phyloP scores from a whole-genome alignment of 2,329 filamentous ascomycete genomes.

The Fusarium proliferatum region DNA sequence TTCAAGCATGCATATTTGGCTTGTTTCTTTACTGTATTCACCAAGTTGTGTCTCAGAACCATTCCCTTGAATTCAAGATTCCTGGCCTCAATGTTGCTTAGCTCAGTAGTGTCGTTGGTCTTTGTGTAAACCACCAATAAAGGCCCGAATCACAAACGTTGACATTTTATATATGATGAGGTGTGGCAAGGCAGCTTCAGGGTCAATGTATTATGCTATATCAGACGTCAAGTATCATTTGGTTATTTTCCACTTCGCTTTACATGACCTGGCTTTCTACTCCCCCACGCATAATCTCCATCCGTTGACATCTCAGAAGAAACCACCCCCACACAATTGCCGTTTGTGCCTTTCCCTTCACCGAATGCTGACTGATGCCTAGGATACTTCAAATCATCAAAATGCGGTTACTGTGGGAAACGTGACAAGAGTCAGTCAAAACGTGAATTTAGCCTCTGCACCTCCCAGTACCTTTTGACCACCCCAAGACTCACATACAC shows the following conservation, averaged over 20 bases:
- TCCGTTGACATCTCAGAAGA: constrained; percentile 21
- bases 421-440: constrained; percentile 62
- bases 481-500: constrained; percentile 3
- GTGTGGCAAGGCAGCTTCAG: not conserved
- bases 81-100: not conserved
- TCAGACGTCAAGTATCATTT: not conserved
- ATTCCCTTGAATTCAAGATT: not conserved
- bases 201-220: not conserved
- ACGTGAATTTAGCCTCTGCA: constrained; percentile 49
- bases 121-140: not conserved
- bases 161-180: constrained; percentile 10
- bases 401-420: constrained; percentile 65
- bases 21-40: not conserved
- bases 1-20: constrained; percentile 11
- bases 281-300: constrained; percentile 24
- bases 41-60: not conserved
- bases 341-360: constrained; percentile 14
- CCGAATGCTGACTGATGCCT: constrained; percentile 30
- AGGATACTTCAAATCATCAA: constrained; percentile 65
- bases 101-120: not conserved
- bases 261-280: not conserved
- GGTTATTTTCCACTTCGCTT: not conserved
- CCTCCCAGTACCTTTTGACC: not conserved
- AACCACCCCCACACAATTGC: constrained; percentile 37
- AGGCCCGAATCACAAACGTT: not conserved